Percentiles rank a stretch among this genome's conserved stretches.
These are phyloP conservation scores for Lachnellula subtilissima DNA, from an alignment of 2,329 filamentous ascomycete genomes.

Conservation along the genomic window DNA sequence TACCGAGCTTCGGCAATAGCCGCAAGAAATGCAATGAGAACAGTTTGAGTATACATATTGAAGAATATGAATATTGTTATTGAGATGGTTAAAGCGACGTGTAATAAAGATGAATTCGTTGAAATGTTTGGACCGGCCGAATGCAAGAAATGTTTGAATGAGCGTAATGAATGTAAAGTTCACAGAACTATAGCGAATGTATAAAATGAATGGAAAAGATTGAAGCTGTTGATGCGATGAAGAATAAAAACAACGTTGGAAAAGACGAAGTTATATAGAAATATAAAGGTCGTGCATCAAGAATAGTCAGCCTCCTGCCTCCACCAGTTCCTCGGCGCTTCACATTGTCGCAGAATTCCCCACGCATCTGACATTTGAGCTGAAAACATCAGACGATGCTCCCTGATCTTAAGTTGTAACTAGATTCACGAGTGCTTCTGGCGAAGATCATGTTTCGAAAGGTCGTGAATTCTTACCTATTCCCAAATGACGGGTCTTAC, in stretches of 20 bases:
- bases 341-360: conserved; percentile 1
- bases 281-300: not conserved
- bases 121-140: conserved; percentile 25
- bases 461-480: not conserved
- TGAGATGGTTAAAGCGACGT: conserved; percentile 6
- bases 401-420: conserved; percentile 1
- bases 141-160: conserved; percentile 16
- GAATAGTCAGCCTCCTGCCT: not conserved
- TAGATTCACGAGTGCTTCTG: conserved; percentile 2
- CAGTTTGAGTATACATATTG: conserved; percentile 26
- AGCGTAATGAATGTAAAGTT: conserved; percentile 28
- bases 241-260: conserved; percentile 4
- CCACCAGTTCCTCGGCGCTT: not conserved
- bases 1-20: conserved; percentile 30
- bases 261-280: conserved; percentile 9
- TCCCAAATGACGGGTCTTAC: not conserved
- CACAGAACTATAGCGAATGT: conserved; percentile 29
- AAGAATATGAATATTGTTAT: conserved; percentile 3
- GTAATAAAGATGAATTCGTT: conserved; percentile 4
- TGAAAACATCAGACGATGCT: conserved; percentile 10
- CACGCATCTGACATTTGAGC: not conserved
- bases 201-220: conserved; percentile 15
- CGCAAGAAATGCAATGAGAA: conserved; percentile 22
- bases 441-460: conserved; percentile 6
- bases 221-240: conserved; percentile 12